phyloP scores from a whole-genome alignment of 495 filamentous ascomycete genomes.

The Talaromyces borbonicus region DNA sequence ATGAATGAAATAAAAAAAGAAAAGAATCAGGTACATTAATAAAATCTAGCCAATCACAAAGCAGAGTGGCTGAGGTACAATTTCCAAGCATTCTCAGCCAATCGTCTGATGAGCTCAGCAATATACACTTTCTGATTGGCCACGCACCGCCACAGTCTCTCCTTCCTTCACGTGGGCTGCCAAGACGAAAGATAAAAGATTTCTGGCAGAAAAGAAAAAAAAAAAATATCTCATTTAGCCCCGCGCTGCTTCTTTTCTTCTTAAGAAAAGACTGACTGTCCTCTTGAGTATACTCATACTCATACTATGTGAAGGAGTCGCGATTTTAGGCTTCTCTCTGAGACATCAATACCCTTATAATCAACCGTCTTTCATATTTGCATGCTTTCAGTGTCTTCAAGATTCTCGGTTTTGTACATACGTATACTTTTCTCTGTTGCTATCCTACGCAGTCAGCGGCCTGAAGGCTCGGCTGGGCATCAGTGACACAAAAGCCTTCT shows the following conservation, averaged over 20 bases:
- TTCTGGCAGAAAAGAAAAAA: background rate
- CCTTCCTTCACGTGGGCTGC: slow-evolving; percentile 1
- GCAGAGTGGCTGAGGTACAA: background rate
- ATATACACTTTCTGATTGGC: background rate
- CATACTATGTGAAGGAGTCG: too few species aligned
- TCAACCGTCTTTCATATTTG: background rate
- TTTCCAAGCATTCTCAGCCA: background rate
- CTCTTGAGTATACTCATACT: too few species aligned
- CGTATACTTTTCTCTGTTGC: too few species aligned
- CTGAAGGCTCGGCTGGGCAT: slow-evolving; percentile 1
- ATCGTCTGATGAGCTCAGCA: background rate
- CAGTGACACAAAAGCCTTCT: background rate
- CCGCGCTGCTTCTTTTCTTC: slow-evolving; percentile 13
- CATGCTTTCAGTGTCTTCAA: background rate
- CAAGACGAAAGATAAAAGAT: slow-evolving; percentile 9
- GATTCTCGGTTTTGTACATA: slow-evolving; percentile 1
- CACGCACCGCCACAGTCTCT: background rate
- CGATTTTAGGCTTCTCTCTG: background rate
- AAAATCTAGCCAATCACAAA: background rate
- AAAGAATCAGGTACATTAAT: too few species aligned
- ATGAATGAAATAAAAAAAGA: background rate
- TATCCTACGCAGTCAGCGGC: slow-evolving; percentile 2
- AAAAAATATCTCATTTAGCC: slow-evolving; percentile 4
- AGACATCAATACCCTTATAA: background rate
- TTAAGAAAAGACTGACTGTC: too few species aligned